Evolutionary conservation across 176 grass and related monocot species (phyloP).

Genomic region (Puya raimondii): DNA sequence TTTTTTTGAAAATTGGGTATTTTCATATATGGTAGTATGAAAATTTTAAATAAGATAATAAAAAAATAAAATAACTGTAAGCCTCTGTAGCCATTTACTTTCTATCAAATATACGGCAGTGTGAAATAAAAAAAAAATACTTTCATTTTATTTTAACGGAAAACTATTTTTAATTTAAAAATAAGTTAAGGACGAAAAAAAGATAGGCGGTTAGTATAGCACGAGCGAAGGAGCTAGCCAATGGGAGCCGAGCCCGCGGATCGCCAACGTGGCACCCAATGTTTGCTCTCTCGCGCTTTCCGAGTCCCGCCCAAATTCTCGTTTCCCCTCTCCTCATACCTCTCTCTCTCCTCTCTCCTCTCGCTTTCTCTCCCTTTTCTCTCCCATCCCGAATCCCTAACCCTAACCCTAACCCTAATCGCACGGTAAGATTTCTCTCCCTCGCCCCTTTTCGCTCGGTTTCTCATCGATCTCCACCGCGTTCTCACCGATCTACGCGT

Average conservation of each 20-base stretch:
- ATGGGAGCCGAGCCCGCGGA: slow-evolving; percentile 18
- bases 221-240: slow-evolving; percentile 1
- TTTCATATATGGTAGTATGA: too few species aligned
- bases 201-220: background rate
- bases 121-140: too few species aligned
- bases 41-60: too few species aligned
- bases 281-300: background rate
- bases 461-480: background rate
- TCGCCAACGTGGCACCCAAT: slow-evolving; percentile 19
- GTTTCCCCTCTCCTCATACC: background rate
- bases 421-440: background rate
- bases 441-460: background rate
- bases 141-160: too few species aligned
- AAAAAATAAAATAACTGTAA: too few species aligned
- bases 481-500: background rate
- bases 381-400: background rate
- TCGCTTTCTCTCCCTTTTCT: background rate
- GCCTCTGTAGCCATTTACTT: too few species aligned
- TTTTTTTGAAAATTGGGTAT: too few species aligned
- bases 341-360: background rate
- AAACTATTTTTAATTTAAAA: background rate
- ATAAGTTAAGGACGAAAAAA: background rate
- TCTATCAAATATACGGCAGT: too few species aligned
- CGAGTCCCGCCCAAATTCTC: slow-evolving; percentile 24
- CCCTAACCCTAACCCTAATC: background rate